Evolutionary conservation across 805 yeast species (phyloP).

Genomic region (Metschnikowia orientalis): DNA sequence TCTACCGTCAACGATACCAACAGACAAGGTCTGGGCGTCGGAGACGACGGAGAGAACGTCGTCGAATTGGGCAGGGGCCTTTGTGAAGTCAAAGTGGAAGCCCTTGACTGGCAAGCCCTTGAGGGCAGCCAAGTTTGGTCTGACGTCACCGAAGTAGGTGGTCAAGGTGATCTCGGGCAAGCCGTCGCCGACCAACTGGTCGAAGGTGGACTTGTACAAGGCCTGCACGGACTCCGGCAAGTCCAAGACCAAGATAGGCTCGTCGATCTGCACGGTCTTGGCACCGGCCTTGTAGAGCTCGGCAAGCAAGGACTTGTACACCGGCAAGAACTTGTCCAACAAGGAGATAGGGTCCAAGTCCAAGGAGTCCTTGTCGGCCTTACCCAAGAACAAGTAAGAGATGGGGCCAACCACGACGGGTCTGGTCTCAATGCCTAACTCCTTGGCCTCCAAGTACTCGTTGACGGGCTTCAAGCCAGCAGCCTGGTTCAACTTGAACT

Average conservation of each 20-base stretch:
- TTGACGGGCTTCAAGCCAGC: conserved; percentile 91
- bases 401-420: conserved; percentile 97
- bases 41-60: conserved; percentile 65
- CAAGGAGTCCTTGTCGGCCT: conserved; percentile 95
- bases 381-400: conserved; percentile 91
- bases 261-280: conserved; percentile 91
- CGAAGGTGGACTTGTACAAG: conserved; percentile 87
- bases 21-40: conserved; percentile 77
- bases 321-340: conserved; percentile 86
- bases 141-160: conserved; percentile 96
- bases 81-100: conserved; percentile 93
- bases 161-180: conserved; percentile 80
- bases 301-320: conserved; percentile 81
- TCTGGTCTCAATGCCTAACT: conserved; percentile 91
- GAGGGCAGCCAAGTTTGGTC: conserved; percentile 90
- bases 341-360: conserved; percentile 91
- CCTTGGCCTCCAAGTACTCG: conserved; percentile 97
- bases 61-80: conserved; percentile 94
- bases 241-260: conserved; percentile 94
- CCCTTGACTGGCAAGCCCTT: conserved; percentile 90
- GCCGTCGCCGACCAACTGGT: conserved; percentile 58
- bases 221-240: conserved; percentile 78
- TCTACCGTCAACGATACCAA: conserved; percentile 98
- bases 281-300: conserved; percentile 95
- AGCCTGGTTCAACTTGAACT: conserved; percentile 78